Base-by-base conservation (phyloP, 768 basidiomycete species). In the Leccinum aurantiacum region DNA sequence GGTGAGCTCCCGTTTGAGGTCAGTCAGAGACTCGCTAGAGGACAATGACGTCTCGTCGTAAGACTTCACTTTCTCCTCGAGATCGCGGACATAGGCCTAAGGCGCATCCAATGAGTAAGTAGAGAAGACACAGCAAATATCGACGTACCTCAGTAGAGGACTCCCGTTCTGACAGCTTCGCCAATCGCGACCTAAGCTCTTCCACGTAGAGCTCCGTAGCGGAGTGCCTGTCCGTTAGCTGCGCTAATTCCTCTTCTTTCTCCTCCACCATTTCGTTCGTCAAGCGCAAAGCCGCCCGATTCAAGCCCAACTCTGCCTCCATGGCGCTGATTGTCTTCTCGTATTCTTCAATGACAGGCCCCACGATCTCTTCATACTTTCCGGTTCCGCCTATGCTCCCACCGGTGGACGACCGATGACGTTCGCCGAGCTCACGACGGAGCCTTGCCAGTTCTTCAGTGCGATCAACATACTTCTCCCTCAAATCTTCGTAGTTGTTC, bases 311-410 rank as follows among this genome's bases (percentile, higher is more conserved):
- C 74, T 96, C 94, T 0, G 91, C 91, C 74, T 99, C 97, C 82
- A 99, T 90, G 3, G 93, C 89, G 46, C 87, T 84, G 64, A 98
- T 96, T 1, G 94, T 93, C 80, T 96, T 94, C 80, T 99, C 96
- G 75, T 99, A 99, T 76, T 98, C 95, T 75, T 97, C 92, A 54
- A 99, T 97, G 66, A 99, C 95, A 2, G 96, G 96, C 15, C 94
- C 95, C 22, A 98, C 95, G 63, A 91, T 94, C 75, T 93, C 93
- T 69, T 93, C 93, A 68, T 93, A 93, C 68, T 87, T 89, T 60
- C 81, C 87, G 3, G 87, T 90, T 17, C 85, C 90, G 3, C 84
- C 82, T 22, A 88, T 67, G 35, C 83, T 82, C 29, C 90, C 90
- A 8, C 83, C 80, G 27, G 65, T 69, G 31, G 84, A 84, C 19